Conservation (phyloP, 306 rosid genomes). For the Lithocarpus polystachyus region DNA sequence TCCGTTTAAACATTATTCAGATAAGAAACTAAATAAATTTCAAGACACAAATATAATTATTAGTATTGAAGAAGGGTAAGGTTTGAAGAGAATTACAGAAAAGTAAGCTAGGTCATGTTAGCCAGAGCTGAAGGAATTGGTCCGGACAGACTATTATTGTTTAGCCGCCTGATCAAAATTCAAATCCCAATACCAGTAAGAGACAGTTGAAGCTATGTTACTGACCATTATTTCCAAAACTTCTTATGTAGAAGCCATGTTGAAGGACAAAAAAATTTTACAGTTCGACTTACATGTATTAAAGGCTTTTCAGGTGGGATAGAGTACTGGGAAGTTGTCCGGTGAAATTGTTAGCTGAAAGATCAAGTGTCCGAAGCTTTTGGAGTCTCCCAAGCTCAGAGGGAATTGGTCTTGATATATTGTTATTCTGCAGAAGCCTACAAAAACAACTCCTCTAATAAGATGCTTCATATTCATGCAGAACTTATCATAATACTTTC, state of each 20-base stretch:
- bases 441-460: constrained; percentile 1
- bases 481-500: neutral
- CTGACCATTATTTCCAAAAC: neutral
- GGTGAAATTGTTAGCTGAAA: constrained; percentile 72
- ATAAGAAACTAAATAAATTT: constrained; percentile 4
- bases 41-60: neutral
- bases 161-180: constrained; percentile 66
- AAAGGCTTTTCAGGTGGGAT: constrained; percentile 60
- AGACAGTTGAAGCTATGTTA: neutral
- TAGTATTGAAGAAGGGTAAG: neutral
- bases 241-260: neutral
- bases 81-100: constrained; percentile 55
- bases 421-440: constrained; percentile 78
- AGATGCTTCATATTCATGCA: neutral
- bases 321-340: constrained; percentile 73
- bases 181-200: constrained; percentile 23
- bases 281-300: constrained; percentile 62
- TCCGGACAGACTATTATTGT: constrained; percentile 75
- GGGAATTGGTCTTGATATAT: constrained; percentile 78
- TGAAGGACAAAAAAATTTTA: neutral
- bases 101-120: constrained; percentile 67
- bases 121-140: constrained; percentile 79
- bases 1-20: constrained; percentile 1
- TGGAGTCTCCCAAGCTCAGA: constrained; percentile 71
- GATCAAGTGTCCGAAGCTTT: constrained; percentile 77